A percentile compares a stretch with the other conserved stretches of the same genome.
phyloP scores from a whole-genome alignment of 805 yeast species.

The Wickerhamomyces ciferrii region DNA sequence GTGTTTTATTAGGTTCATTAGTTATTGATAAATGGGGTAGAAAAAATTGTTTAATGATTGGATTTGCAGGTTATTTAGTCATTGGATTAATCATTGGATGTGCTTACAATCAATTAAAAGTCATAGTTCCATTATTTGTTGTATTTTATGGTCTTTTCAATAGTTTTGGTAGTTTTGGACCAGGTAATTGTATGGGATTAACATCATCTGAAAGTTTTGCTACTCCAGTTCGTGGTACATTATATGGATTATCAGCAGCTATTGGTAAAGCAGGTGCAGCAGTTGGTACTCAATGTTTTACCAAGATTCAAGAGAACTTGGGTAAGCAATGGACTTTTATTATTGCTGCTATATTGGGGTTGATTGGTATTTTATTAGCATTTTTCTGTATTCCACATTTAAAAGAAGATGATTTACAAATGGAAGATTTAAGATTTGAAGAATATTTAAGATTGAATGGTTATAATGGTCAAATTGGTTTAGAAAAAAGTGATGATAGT shows the following conservation, averaged over 20 bases:
- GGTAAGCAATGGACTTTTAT: conserved; percentile 76
- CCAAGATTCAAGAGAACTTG: conserved; percentile 57
- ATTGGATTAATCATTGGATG: conserved; percentile 70
- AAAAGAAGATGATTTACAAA: conserved; percentile 61
- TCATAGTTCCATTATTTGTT: conserved; percentile 59
- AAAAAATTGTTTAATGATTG: conserved; percentile 64
- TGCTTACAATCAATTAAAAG: conserved; percentile 48
- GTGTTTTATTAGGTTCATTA: conserved; percentile 64
- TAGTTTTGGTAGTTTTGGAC: conserved; percentile 69
- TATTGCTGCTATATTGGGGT: conserved; percentile 70
- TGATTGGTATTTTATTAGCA: conserved; percentile 56
- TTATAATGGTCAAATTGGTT: conserved; percentile 43
- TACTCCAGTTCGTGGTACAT: conserved; percentile 72
- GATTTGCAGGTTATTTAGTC: conserved; percentile 65
- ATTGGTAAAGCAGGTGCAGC: conserved; percentile 85
- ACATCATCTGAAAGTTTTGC: conserved; percentile 65
- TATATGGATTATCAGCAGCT: conserved; percentile 74
- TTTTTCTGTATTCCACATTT: conserved; percentile 63
- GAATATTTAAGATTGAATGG: conserved; percentile 54
- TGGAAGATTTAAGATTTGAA: conserved; percentile 59
- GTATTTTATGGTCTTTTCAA: conserved; percentile 71
- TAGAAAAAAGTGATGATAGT: conserved; percentile 8
- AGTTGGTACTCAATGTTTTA: conserved; percentile 68
- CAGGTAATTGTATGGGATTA: conserved; percentile 73
- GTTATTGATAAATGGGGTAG: conserved; percentile 64